Conservation (phyloP, 2,329 filamentous ascomycete species). For the Penicillium sp. region DNA sequence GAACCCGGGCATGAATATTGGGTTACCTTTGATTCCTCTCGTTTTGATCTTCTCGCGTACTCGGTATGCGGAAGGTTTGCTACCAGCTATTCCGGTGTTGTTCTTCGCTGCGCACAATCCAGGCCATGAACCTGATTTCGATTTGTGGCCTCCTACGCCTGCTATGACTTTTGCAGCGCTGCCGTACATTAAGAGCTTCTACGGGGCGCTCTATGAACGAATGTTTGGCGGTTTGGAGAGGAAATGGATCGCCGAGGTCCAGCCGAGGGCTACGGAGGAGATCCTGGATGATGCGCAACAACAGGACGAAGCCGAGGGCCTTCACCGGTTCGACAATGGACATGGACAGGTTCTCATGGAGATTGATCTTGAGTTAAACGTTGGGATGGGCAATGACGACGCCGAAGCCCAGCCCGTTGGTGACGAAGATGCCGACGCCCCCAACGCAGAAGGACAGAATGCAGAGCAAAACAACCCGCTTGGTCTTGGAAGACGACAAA, state of each 20-base stretch:
- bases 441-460: conserved; percentile 27
- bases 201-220: conserved; percentile 63
- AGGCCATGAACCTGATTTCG: conserved; percentile 50
- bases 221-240: conserved; percentile 60
- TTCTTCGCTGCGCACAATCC: conserved; percentile 53
- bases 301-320: conserved; percentile 35
- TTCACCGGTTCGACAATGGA: conserved; percentile 27
- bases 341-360: conserved; percentile 51
- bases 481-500: conserved; percentile 42
- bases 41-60: conserved; percentile 69
- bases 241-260: conserved; percentile 64
- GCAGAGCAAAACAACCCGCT: conserved; percentile 25
- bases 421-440: conserved; percentile 22
- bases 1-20: conserved; percentile 57
- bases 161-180: conserved; percentile 66
- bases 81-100: conserved; percentile 63
- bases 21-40: conserved; percentile 67
- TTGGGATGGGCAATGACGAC: conserved; percentile 50
- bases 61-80: conserved; percentile 61
- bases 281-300: conserved; percentile 36
- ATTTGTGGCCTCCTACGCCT: conserved; percentile 67
- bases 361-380: conserved; percentile 53
- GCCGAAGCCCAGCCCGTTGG: conserved; percentile 28
- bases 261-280: conserved; percentile 54
- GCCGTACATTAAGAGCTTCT: conserved; percentile 65